A percentile compares a stretch with the other conserved stretches of the same genome.
Evolutionary conservation across 306 rosid genomes (phyloP).

Genomic region (Vigna nakashimae): DNA sequence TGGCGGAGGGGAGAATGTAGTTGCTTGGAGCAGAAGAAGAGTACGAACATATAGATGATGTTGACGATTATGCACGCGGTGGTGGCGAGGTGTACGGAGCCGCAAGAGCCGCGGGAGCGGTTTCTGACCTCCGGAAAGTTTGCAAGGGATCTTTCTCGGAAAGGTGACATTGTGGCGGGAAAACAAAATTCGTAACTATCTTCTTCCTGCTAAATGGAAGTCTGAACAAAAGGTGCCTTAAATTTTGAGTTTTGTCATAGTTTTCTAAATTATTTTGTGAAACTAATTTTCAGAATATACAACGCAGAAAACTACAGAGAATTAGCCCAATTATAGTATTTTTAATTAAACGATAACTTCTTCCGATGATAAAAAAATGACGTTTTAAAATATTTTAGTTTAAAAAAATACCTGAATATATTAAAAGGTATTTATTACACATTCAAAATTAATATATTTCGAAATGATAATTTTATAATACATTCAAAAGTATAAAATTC

Average conservation of each 20-base stretch:
- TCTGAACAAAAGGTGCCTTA: neutral
- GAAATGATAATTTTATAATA: no score
- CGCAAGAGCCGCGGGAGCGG: neutral
- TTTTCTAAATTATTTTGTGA: neutral
- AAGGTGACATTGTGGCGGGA: slow-evolving; percentile 35
- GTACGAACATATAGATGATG: neutral
- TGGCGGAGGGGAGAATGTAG: neutral
- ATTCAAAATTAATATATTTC: no score
- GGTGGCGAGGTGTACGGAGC: neutral
- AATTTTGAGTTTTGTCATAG: neutral
- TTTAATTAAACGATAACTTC: no score
- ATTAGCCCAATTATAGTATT: no score
- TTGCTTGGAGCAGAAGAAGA: neutral
- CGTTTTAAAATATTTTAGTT: no score
- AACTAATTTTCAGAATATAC: neutral
- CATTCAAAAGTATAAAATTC: no score
- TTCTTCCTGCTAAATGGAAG: neutral
- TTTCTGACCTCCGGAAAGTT: neutral
- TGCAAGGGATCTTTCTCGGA: neutral
- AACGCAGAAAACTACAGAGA: no score
- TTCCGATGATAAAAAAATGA: no score
- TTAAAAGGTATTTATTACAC: no score
- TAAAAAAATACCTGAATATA: no score
- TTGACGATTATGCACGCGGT: neutral
- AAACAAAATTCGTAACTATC: slow-evolving; percentile 17